phyloP scores from a whole-genome alignment of 2,329 filamentous ascomycete species.

The Phyllachora maydis region DNA sequence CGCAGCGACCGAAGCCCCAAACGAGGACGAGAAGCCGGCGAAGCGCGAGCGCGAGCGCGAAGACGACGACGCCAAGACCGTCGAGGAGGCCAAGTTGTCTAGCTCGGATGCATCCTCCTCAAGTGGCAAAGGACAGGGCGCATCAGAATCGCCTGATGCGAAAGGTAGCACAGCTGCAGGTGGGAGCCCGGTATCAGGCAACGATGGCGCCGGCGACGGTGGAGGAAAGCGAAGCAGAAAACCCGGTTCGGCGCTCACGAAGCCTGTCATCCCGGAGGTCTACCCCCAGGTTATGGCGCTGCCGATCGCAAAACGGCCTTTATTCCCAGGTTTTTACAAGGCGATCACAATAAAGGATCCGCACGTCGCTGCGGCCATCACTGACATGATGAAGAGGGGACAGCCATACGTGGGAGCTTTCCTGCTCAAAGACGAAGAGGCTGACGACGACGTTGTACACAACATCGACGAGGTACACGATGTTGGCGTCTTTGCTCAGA shows the following conservation, averaged over 20 bases:
- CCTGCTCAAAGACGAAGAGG: conserved; percentile 87
- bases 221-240: conserved; percentile 56
- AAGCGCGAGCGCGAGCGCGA: conserved; percentile 27
- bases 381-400: conserved; percentile 89
- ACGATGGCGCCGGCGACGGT: conserved; percentile 38
- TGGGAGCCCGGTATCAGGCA: conserved; percentile 21
- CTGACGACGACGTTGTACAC: conserved; percentile 85
- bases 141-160: conserved; percentile 23
- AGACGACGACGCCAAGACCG: conserved; percentile 23
- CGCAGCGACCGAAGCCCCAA: conserved; percentile 24
- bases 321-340: conserved; percentile 98
- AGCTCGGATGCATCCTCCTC: conserved; percentile 17
- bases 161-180: conserved; percentile 37
- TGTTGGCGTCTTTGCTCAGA: conserved; percentile 90
- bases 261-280: conserved; percentile 78
- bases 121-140: conserved; percentile 15
- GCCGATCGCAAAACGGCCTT: conserved; percentile 76
- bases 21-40: conserved; percentile 29
- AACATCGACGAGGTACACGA: conserved; percentile 84
- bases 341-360: conserved; percentile 91
- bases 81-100: conserved; percentile 21
- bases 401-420: conserved; percentile 97
- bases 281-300: conserved; percentile 97
- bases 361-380: conserved; percentile 76
- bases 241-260: conserved; percentile 56